These are phyloP conservation scores for Neurospora tetraspora DNA, from an alignment of 495 filamentous ascomycete species.

Conservation along the genomic window DNA sequence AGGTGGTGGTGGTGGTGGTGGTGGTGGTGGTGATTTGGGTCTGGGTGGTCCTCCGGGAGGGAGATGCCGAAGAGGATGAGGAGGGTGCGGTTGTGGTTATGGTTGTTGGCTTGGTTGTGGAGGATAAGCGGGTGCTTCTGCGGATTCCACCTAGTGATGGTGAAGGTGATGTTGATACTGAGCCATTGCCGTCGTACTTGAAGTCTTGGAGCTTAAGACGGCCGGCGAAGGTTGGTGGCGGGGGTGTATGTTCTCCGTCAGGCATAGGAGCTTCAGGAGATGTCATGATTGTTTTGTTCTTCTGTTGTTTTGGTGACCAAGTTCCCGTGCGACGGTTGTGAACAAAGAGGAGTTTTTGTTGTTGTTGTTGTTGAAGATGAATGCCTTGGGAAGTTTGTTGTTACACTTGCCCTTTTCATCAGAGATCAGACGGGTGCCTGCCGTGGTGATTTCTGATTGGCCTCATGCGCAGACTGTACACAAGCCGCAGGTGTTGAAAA, in stretches of 20 bases:
- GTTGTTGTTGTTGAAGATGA: background rate
- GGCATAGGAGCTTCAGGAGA: background rate
- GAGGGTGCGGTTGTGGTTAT: background rate
- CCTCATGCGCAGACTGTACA: background rate
- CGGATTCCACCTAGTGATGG: constrained; percentile 1
- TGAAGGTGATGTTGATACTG: background rate
- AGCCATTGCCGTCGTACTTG: constrained; percentile 19
- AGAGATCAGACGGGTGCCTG: background rate
- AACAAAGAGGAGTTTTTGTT: background rate
- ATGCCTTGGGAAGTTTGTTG: background rate
- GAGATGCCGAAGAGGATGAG: background rate
- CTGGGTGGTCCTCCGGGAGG: background rate
- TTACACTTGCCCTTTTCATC: background rate
- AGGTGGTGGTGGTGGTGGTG: background rate
- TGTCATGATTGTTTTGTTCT: background rate
- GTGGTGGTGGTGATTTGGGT: background rate
- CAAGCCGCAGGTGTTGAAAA: background rate
- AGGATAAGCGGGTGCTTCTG: constrained; percentile 24
- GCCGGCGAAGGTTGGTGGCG: constrained; percentile 43
- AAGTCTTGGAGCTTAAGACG: constrained; percentile 40
- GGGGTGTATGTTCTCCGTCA: constrained; percentile 2
- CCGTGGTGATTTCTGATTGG: background rate
- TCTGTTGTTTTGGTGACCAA: background rate
- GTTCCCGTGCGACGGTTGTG: background rate
- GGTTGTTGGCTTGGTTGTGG: constrained; percentile 11